Percentiles rank a stretch among this genome's conserved stretches.
Conservation (phyloP, 75 land plant genomes). For the Adiantum capillusveneris region DNA sequence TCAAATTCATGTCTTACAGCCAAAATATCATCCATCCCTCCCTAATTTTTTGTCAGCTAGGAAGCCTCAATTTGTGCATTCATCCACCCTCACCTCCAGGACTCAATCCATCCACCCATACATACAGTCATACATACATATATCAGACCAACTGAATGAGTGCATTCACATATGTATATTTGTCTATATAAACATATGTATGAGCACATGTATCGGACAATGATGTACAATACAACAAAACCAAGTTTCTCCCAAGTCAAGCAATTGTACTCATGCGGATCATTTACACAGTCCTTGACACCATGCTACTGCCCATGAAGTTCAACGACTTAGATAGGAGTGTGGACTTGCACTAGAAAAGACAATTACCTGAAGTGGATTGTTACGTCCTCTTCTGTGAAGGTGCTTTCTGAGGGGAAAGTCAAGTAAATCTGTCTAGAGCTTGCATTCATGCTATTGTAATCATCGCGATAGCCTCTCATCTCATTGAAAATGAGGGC, state of each 20-base stretch:
- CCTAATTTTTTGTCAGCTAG: no score
- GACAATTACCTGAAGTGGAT: constrained; percentile 13
- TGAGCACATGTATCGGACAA: neutral
- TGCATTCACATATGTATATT: neutral
- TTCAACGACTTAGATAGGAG: neutral
- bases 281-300: constrained; percentile 8
- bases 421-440: constrained; percentile 15
- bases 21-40: no score
- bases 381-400: constrained; percentile 12
- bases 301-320: no score
- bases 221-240: neutral
- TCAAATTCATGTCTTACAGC: no score
- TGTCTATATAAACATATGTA: neutral
- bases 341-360: neutral
- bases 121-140: neutral
- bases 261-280: neutral
- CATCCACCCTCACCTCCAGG: no score
- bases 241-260: neutral
- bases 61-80: no score
- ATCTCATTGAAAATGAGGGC: constrained; percentile 22
- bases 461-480: constrained; percentile 13
- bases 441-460: constrained; percentile 3
- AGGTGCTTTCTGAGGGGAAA: constrained; percentile 13
- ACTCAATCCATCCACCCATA: no score
- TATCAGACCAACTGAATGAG: neutral